Evolutionary conservation across 495 filamentous ascomycete genomes (phyloP), one percentile per base, ranked within the genome.

Genomic region (Daldinia bambusicola): DNA sequence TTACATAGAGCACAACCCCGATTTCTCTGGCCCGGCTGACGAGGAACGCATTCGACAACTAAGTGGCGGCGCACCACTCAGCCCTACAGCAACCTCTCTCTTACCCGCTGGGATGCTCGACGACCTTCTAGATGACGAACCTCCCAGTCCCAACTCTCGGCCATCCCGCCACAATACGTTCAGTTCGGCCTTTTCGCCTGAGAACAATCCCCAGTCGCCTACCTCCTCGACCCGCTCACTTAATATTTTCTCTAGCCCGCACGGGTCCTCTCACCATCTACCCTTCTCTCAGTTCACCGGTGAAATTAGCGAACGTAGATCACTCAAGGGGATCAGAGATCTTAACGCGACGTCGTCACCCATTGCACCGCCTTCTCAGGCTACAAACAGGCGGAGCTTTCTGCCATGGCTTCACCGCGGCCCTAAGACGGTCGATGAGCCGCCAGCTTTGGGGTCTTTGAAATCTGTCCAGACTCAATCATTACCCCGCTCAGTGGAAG

Each of bases 401-500:
- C 92, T 96, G 32, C 75, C 73, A 67, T 81, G 81, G 36, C 91
- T 94, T 70, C 88, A 88, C 75, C 86, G 92, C 6, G 89, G 89
- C 63, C 87, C 88, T 12, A 96, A 95, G 77, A 86, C 88, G 3
- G 78, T 85, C 55, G 90, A 91, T 9, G 87, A 92, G 26, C 89
- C 91, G 5, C 90, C 89, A 14, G 83, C 88, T 45, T 76, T 96
- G 18, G 93, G 93, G 13, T 89, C 87, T 38, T 81, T 97, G 34
- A 93, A 92, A 75, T 81, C 89, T 56, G 86, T 87, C 2, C 91
- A 97, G 74, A 93, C 92, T 75, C 92, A 93, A 72, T 96, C 93
- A 10, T 91, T 95, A 69, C 93, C 93, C 2, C 80, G 81, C 26
- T 81, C 83, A 55, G 78, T 75, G 0, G 86, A 88, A 12, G 86